Evolutionary conservation across 768 basidiomycete genomes (phyloP).

Genomic region (Kwoniella sp.): DNA sequence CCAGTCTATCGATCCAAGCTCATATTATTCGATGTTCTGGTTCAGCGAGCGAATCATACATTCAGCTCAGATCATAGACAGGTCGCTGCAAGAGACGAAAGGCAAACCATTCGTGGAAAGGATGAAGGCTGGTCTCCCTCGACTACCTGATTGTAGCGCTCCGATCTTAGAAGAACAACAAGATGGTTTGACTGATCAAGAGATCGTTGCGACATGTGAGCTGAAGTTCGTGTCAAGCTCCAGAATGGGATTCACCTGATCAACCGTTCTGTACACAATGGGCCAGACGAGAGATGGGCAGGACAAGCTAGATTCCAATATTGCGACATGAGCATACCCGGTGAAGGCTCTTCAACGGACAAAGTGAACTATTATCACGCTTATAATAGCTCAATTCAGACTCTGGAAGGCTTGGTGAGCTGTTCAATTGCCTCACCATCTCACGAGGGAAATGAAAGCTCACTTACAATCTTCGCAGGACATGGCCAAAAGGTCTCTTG

Average conservation of each 20-base stretch:
- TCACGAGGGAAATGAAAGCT: too few species aligned
- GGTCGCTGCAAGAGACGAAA: conserved; percentile 83
- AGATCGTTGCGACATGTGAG: conserved; percentile 64
- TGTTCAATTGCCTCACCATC: too few species aligned
- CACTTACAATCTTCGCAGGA: conserved; percentile 58
- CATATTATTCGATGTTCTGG: too few species aligned
- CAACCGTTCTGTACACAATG: not conserved
- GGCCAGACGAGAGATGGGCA: conserved; percentile 74
- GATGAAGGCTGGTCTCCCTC: conserved; percentile 74
- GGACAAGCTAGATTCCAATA: conserved; percentile 82
- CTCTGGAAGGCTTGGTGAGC: conserved; percentile 23
- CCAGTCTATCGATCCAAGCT: not conserved
- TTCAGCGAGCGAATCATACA: conserved; percentile 70
- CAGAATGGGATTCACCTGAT: too few species aligned
- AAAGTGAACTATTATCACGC: conserved; percentile 32
- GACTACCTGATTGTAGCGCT: conserved; percentile 60
- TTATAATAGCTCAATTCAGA: conserved; percentile 21
- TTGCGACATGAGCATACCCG: conserved; percentile 72
- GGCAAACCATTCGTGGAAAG: conserved; percentile 81
- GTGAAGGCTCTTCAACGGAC: not conserved
- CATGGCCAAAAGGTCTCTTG: conserved; percentile 86
- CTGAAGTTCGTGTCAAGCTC: too few species aligned
- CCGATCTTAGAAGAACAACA: conserved; percentile 55
- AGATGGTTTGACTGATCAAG: conserved; percentile 67
- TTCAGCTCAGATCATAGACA: conserved; percentile 82